These are phyloP conservation scores for Cercospora nicotianae DNA, from an alignment of 2,329 filamentous ascomycete genomes.

Conservation along the genomic window DNA sequence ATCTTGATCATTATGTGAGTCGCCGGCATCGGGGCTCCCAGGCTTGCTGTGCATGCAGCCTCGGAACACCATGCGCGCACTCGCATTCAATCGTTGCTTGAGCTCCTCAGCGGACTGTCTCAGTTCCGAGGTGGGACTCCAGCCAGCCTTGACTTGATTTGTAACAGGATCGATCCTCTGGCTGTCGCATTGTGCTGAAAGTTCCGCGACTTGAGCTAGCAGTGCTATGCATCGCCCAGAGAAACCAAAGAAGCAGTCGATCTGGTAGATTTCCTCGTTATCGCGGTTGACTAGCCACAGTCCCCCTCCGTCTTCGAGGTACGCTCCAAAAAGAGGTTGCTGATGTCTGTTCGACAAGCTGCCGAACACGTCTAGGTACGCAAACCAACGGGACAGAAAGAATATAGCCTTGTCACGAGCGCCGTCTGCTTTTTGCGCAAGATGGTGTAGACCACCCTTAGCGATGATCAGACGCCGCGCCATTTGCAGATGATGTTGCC, in stretches of 20 bases:
- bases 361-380: conserved; percentile 78
- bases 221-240: conserved; percentile 70
- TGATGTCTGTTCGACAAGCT: conserved; percentile 58
- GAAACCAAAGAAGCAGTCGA: conserved; percentile 80
- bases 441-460: conserved; percentile 58
- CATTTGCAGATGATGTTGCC: conserved; percentile 75
- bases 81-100: conserved; percentile 61
- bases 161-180: conserved; percentile 60
- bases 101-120: conserved; percentile 59
- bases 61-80: conserved; percentile 44
- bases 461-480: conserved; percentile 73
- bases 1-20: conserved; percentile 53
- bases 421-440: conserved; percentile 42
- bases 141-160: conserved; percentile 52
- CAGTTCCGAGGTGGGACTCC: conserved; percentile 60
- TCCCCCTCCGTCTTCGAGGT: conserved; percentile 41
- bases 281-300: conserved; percentile 39
- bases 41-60: conserved; percentile 47
- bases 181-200: conserved; percentile 67
- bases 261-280: conserved; percentile 53
- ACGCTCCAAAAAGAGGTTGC: conserved; percentile 44
- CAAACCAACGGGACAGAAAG: conserved; percentile 80
- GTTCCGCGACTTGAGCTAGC: conserved; percentile 68
- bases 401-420: conserved; percentile 60
- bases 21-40: conserved; percentile 38